Evolutionary conservation across 176 grass and related monocot genomes (phyloP).

Genomic region (Carex pumila): DNA sequence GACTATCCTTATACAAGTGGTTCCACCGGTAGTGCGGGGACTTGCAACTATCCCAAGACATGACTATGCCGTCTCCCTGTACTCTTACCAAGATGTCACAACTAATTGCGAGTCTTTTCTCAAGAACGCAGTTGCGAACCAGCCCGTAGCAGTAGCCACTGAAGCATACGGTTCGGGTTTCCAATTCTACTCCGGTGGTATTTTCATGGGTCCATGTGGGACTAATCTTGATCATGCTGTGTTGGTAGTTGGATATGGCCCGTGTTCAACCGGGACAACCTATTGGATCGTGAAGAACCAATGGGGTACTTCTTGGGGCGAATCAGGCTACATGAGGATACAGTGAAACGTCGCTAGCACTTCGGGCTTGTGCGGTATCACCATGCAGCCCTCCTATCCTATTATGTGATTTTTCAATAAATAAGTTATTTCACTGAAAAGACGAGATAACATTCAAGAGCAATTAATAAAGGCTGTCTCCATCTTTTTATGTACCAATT

Average conservation of each 20-base stretch:
- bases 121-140: conserved; percentile 11
- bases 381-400: not conserved
- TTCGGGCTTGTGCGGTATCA: conserved; percentile 11
- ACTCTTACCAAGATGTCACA: not conserved
- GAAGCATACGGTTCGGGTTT: conserved; percentile 1
- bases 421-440: too few species aligned
- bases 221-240: not conserved
- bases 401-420: not conserved
- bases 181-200: conserved; percentile 16
- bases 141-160: conserved; percentile 16
- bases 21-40: conserved; percentile 3
- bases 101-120: conserved; percentile 1
- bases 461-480: too few species aligned
- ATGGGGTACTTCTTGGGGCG: conserved; percentile 21
- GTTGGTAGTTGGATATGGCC: conserved; percentile 12
- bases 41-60: conserved; percentile 14
- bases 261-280: conserved; percentile 14
- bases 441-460: too few species aligned
- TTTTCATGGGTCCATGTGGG: not conserved
- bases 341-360: not conserved
- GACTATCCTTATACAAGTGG: conserved; percentile 35
- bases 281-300: conserved; percentile 43
- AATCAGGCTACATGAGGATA: conserved; percentile 26
- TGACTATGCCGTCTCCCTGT: not conserved
- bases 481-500: too few species aligned